A percentile compares a stretch with the other conserved stretches of the same genome.
Conservation (phyloP, 2,329 filamentous ascomycete species). For the Trichoderma oligosporum region DNA sequence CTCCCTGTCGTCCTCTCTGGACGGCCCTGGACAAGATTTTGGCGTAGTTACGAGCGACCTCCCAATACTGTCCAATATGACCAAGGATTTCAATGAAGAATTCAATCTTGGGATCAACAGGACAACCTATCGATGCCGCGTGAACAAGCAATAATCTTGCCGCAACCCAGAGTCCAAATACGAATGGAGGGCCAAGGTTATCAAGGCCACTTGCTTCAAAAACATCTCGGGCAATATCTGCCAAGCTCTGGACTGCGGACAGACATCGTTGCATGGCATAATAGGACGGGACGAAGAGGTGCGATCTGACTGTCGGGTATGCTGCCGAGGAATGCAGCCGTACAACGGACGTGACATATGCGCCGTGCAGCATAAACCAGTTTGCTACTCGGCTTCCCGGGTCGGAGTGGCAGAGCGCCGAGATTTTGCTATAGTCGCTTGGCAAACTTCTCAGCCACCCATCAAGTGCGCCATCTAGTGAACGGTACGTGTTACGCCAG, state of each 20-base stretch:
- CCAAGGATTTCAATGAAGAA: slow-evolving; percentile 43
- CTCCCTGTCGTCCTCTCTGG: slow-evolving; percentile 35
- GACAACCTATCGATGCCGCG: slow-evolving; percentile 37
- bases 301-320: slow-evolving; percentile 39
- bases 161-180: slow-evolving; percentile 44
- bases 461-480: slow-evolving; percentile 39
- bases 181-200: slow-evolving; percentile 42
- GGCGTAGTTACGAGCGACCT: slow-evolving; percentile 42
- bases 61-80: slow-evolving; percentile 43
- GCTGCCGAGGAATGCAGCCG: slow-evolving; percentile 43
- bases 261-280: slow-evolving; percentile 45
- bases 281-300: slow-evolving; percentile 42
- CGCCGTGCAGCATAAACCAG: slow-evolving; percentile 46
- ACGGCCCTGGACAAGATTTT: slow-evolving; percentile 40
- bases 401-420: slow-evolving; percentile 43
- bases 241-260: slow-evolving; percentile 42
- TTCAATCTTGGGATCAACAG: slow-evolving; percentile 39
- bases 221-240: slow-evolving; percentile 42
- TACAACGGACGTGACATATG: slow-evolving; percentile 43
- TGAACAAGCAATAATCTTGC: slow-evolving; percentile 41
- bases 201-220: slow-evolving; percentile 42
- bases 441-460: slow-evolving; percentile 42
- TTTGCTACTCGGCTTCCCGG: slow-evolving; percentile 45
- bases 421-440: slow-evolving; percentile 45
- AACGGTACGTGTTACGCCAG: slow-evolving; percentile 41